Percentiles rank a stretch among this genome's conserved stretches.
These are phyloP conservation scores for Lactarius trivialis DNA, from an alignment of 768 basidiomycete genomes.

Conservation along the genomic window DNA sequence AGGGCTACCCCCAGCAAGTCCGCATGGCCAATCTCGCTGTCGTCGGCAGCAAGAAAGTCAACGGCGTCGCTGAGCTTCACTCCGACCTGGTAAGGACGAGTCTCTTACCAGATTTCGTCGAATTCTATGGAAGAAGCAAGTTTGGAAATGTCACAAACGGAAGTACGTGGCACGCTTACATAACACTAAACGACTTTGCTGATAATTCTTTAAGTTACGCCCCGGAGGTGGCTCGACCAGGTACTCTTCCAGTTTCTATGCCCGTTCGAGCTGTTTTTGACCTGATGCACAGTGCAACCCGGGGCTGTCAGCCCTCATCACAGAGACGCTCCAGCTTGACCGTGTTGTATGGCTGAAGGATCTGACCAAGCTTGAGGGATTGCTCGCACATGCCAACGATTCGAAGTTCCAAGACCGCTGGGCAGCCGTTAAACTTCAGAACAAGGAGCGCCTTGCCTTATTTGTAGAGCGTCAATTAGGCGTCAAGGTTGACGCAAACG, in stretches of 20 bases:
- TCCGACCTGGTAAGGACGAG: conserved; percentile 80
- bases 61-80: conserved; percentile 97
- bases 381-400: conserved; percentile 68
- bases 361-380: conserved; percentile 66
- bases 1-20: conserved; percentile 80
- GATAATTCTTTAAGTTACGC: conserved; percentile 58
- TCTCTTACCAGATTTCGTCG: conserved; percentile 88
- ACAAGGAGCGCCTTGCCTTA: conserved; percentile 84
- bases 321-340: conserved; percentile 66
- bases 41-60: conserved; percentile 82
- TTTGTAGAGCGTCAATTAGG: conserved; percentile 69
- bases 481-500: conserved; percentile 61
- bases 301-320: conserved; percentile 75
- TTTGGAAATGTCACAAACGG: conserved; percentile 94
- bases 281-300: conserved; percentile 66
- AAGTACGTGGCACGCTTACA: conserved; percentile 37
- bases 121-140: conserved; percentile 85
- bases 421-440: conserved; percentile 79
- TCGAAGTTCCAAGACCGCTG: conserved; percentile 71
- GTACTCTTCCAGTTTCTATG: conserved; percentile 27
- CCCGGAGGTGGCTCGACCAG: conserved; percentile 88
- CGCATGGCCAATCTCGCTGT: conserved; percentile 90
- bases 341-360: conserved; percentile 84
- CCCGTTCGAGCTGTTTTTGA: conserved; percentile 1
- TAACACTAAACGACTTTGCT: not conserved